A percentile compares a stretch with the other conserved stretches of the same genome.
Evolutionary conservation across 2,329 filamentous ascomycete genomes (phyloP).

Genomic region (Fulvia fulva): DNA sequence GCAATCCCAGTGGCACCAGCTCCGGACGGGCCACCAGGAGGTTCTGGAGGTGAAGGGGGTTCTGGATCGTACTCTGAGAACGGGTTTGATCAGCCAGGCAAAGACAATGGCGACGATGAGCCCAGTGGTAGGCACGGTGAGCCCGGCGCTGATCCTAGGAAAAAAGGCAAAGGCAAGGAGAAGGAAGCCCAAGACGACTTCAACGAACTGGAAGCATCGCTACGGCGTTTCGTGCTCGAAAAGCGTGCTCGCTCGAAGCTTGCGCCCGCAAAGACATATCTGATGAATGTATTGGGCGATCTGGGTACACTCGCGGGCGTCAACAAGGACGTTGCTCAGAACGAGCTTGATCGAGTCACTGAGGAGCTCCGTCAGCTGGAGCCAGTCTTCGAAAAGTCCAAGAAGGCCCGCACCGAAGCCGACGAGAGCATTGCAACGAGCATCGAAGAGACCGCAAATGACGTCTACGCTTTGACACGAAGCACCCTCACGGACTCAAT

Average conservation of each 20-base stretch:
- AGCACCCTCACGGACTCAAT: conserved; percentile 73
- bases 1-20: conserved; percentile 72
- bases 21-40: conserved; percentile 53
- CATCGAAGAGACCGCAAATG: conserved; percentile 79
- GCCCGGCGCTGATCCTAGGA: conserved; percentile 38
- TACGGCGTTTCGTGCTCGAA: conserved; percentile 90
- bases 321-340: conserved; percentile 80
- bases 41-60: conserved; percentile 30
- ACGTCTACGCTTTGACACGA: conserved; percentile 81
- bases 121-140: conserved; percentile 51
- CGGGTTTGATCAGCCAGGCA: conserved; percentile 30
- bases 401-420: conserved; percentile 73
- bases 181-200: conserved; percentile 86
- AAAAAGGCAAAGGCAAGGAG: conserved; percentile 74
- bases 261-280: conserved; percentile 90
- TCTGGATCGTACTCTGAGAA: conserved; percentile 37
- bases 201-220: conserved; percentile 78
- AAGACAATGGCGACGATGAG: conserved; percentile 51
- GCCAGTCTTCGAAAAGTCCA: conserved; percentile 77
- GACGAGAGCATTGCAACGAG: conserved; percentile 75
- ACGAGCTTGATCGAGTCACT: conserved; percentile 78
- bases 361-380: conserved; percentile 77
- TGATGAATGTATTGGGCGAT: conserved; percentile 88
- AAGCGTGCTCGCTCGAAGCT: conserved; percentile 94
- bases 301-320: conserved; percentile 77